Base-by-base conservation (phyloP, 495 filamentous ascomycete species). In the Podospora anserina region DNA sequence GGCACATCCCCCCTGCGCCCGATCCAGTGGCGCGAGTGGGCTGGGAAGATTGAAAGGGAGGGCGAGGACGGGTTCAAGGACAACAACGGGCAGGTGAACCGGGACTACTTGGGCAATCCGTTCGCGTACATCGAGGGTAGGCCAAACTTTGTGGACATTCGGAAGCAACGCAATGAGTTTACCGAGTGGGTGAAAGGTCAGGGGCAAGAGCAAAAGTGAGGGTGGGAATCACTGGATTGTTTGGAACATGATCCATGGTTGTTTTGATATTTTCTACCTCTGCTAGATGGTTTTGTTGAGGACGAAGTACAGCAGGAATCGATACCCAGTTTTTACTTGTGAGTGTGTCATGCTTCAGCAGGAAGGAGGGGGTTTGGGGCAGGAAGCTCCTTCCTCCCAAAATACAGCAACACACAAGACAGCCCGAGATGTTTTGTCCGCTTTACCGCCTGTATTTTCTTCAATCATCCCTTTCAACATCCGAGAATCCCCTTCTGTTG, bases 11-110 rank as follows among this genome's bases (percentile, higher is more conserved):
- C 89, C 60, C 76, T 92, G 72, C 87, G 91, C 77, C 91, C 91
- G 1, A 89, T 94, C 68, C 88, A 88, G 77, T 93, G 91, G 90
- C 86, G 88, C 26, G 88, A 90, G 68, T 96, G 92, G 92, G 91
- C 91, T 28, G 91, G 91, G 61, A 86, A 91, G 78, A 88, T 92
- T 68, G 92, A 96, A 80, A 85, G 84, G 66, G 89, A 93, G 85
- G 83, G 89, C 81, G 83, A 83, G 84, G 75, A 82, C 64, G 87
- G 88, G 3, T 94, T 93, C 72, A 82, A 87, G 76, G 87, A 90
- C 82, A 87, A 86, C 69, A 84, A 88, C 77, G 91, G 92, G 70
- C 72, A 79, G 64, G 78, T 80, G 16, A 81, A 82, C 61, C 83
- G 82, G 76, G 80, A 84, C 39, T 83, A 77, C 61, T 69, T 85